Base-by-base conservation (phyloP, 805 yeast genomes). In the Saccharomycopsis fodiens region DNA sequence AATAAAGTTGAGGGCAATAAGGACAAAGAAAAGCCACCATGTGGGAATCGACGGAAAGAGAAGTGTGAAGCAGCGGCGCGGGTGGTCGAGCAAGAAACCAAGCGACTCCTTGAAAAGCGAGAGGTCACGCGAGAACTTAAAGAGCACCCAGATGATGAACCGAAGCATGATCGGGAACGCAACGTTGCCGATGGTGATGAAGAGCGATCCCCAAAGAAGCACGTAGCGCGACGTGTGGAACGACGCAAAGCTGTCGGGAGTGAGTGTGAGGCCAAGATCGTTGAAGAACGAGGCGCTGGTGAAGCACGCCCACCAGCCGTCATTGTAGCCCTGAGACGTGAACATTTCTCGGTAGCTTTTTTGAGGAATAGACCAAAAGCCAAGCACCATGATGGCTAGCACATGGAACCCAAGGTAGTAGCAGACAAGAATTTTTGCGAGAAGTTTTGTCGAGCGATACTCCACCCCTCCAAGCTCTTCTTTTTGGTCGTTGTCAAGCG, bases 391-490 rank as follows among this genome's bases (percentile, higher is more conserved):
- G 25, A 78, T 57, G 0, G 74, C 76, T 20, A 80, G 30, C 3
- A 84, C 49, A 56, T 85, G 87, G 57, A 86, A 79, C 0, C 96
- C 95, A 46, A 88, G 52, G 56, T 85, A 88, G 58, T 85, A 93
- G 4, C 61, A 48, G 0, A 77, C 59, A 12, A 91, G 63, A 38
- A 91, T 74, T 52, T 74, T 73, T 47, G 83, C 77, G 46, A 93
- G 65, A 7, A 88, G 65, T 57, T 87, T 87, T 47, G 85, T 72
- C 0, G 99, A 87, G 37, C 97, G 73, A 60, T 93, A 93, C 59
- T 93, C 99, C 13, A 93, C 96, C 41, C 98, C 99, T 32, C 98
- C 99, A 32, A 93, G 66, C 60, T 93, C 99, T 48, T 85, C 94
- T 57, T 86, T 88, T 61, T 93, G 97, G 20, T 74, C 80, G 31